Base-by-base conservation (phyloP, 1,284 basidiomycete genomes). In the Tetrapyrgos nigripes region DNA sequence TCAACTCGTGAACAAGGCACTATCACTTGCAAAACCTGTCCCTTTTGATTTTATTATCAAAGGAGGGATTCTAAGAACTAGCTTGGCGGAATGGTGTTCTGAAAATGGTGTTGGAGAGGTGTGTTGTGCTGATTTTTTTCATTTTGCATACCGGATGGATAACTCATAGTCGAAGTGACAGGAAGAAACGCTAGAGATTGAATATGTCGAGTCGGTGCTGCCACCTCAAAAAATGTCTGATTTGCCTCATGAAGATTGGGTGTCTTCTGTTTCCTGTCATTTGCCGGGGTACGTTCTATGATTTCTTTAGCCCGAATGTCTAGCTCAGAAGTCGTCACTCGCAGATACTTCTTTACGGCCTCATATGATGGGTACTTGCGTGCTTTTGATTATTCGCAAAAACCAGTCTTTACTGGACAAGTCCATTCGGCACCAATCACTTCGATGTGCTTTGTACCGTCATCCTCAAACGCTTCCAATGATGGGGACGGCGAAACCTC, bases 21-120 rank as follows among this genome's bases (percentile, higher is more conserved):
- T 99, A 17, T 83, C 85, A 1, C 84, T 94, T 11, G 68, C 83
- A 0, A 83, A 84, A 52, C 87, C 93, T 0, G 81, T 98, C 1
- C 97, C 96, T 0, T 98, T 98, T 69, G 97, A 99, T 75, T 99
- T 98, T 74, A 78, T 99, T 49, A 81, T 97, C 50, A 82, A 86
- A 58, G 94, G 94, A 28, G 86, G 94, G 69, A 84, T 98, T 13
- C 76, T 98, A 4, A 80, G 92, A 51, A 84, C 84, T 0, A 88
- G 83, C 8, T 74, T 99, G 26, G 87, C 82, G 24, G 88, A 91
- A 66, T 98, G 92, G 88, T 89, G 92, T 64, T 76, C 84, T 27
- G 85, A 86, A 64, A 83, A 89, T 67, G 87, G 84, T 3, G 81
- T 88, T 40, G 89, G 88, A 35, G 90, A 91, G 81, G 91, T 83